A percentile compares a stretch with the other conserved stretches of the same genome.
These are phyloP conservation scores for Rhizopogon roseolus DNA, from an alignment of 768 basidiomycete genomes.

Conservation along the genomic window DNA sequence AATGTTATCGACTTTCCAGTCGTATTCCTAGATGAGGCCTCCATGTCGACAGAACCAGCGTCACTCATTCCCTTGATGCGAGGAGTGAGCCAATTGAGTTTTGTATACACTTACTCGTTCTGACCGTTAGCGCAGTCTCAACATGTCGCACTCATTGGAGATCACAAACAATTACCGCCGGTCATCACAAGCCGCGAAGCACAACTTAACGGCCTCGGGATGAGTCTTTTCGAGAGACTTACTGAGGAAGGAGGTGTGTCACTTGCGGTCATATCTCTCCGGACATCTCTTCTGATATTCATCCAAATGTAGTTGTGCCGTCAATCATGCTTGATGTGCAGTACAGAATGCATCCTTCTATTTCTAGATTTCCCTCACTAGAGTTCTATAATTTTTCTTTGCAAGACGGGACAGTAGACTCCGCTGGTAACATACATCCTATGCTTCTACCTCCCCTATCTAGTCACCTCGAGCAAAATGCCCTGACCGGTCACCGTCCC, in stretches of 20 bases:
- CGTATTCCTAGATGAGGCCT: slow-evolving; percentile 92
- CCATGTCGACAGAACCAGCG: slow-evolving; percentile 94
- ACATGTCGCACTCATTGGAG: slow-evolving; percentile 89
- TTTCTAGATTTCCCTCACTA: slow-evolving; percentile 79
- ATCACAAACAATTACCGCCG: slow-evolving; percentile 93
- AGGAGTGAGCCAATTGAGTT: slow-evolving; percentile 58
- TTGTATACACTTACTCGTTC: slow-evolving; percentile 3
- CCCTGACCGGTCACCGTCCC: slow-evolving; percentile 36
- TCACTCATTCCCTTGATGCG: slow-evolving; percentile 91
- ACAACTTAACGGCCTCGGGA: slow-evolving; percentile 62
- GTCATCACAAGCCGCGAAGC: slow-evolving; percentile 80
- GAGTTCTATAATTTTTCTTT: slow-evolving; percentile 77
- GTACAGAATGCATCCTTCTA: slow-evolving; percentile 92
- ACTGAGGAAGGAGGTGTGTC: slow-evolving; percentile 75
- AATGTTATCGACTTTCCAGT: slow-evolving; percentile 84
- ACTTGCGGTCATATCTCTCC: neutral
- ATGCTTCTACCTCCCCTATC: slow-evolving; percentile 60
- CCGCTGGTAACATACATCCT: slow-evolving; percentile 38
- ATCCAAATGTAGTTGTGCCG: slow-evolving; percentile 55
- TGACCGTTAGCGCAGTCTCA: slow-evolving; percentile 45
- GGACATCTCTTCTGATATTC: slow-evolving; percentile 6
- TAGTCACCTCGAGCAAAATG: slow-evolving; percentile 39
- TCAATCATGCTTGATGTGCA: slow-evolving; percentile 92
- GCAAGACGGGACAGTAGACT: slow-evolving; percentile 70
- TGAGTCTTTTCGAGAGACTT: slow-evolving; percentile 85